A percentile compares a stretch with the other conserved stretches of the same genome.
phyloP scores from a whole-genome alignment of 208 protist genomes.

The Trichomonas vaginalis region DNA sequence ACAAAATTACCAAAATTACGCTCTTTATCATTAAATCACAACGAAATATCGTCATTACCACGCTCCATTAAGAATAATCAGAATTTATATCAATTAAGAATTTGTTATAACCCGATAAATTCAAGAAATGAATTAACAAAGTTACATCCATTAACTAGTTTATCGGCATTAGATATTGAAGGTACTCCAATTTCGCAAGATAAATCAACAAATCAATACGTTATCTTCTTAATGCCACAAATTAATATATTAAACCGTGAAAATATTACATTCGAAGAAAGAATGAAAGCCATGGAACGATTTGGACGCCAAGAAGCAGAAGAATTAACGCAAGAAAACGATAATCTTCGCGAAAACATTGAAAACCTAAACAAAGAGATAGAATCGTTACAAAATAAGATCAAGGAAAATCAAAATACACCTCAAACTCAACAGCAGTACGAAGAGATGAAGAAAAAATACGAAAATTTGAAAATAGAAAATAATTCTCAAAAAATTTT shows the following conservation, averaged over 20 bases:
- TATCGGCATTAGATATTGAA: not conserved
- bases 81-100: not conserved
- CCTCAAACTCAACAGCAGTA: not conserved
- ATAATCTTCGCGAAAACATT: not conserved
- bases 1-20: not conserved
- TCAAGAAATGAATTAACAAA: not conserved
- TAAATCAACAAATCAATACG: not conserved
- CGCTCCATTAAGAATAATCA: not conserved
- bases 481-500: not conserved
- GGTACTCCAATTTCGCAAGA: not conserved
- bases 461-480: not conserved
- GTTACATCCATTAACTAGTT: not conserved
- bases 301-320: not conserved
- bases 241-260: not conserved
- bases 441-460: not conserved
- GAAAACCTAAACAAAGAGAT: not conserved
- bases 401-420: not conserved
- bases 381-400: not conserved
- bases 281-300: not conserved
- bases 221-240: not conserved
- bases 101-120: not conserved
- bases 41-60: not conserved
- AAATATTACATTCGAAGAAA: not conserved
- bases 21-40: not conserved
- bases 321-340: not conserved